Evolutionary conservation across 78 protist species (phyloP), one percentile per base, ranked within the genome.

Genomic region (Dictyostelium citrinum): DNA sequence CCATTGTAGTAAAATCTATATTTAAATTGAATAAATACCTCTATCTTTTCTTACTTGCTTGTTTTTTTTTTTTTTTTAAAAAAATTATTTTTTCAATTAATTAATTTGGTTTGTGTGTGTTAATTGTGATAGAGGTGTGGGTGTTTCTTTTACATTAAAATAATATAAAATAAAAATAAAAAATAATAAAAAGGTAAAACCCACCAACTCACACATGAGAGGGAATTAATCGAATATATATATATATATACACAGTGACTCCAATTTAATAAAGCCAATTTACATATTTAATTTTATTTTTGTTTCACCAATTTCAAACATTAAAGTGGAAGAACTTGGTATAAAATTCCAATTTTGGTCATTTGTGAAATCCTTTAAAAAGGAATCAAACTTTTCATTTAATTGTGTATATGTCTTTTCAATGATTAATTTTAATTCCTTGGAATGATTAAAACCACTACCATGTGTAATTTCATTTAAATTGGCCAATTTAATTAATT

Each of bases 241-340:
- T 49, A 20, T 55, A 55, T 20, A 55, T 5, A 20, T 55, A 55
- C 5, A 55, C 64, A 55, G 22, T 55, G 64, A 55, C 64, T 27
- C 72, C 72, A 64, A 27, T 64, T 64, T 24, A 24, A 64, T 64
- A 64, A 64, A 64, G 12, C 4, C 35, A 27, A 27, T 24, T 60
- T n/a, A n/a, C 17, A 49, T 60, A 60, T 67, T 67, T 67, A 67
- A 67, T 33, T 70, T 70, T 16, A 70, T 33, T 70, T 70, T 70
- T 0, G 77, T 33, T 70, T 70, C 77, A 31, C 77, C 77, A 27
- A 70, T 70, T 70, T 70, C 77, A 27, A 70, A 33, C 77, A 70
- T 70, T 31, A 70, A 70, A 33, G 35, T 70, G 7, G 41, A 29
- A 8, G 77, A 33, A 70, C 37, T 31, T 31, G 39, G 77, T 12